phyloP scores from a whole-genome alignment of 352 stramenopile genomes.

The Pythium coloratum region DNA sequence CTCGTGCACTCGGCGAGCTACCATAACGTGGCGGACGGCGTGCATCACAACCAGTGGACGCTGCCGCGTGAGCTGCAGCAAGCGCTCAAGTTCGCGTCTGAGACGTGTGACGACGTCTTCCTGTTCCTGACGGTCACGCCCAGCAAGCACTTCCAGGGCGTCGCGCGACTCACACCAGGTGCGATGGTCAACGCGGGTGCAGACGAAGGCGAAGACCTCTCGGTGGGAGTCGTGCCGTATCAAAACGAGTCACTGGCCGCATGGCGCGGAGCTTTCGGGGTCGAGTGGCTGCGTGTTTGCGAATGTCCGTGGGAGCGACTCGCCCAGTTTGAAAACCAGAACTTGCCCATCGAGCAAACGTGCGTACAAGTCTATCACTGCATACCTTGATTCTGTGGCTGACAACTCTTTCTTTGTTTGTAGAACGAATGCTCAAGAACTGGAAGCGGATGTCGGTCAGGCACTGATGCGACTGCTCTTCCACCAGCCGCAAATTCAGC shows the following conservation, averaged over 20 bases:
- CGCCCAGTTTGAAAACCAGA: slow-evolving; percentile 70
- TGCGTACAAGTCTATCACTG: slow-evolving; percentile 26
- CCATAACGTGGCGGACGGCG: slow-evolving; percentile 76
- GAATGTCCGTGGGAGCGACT: slow-evolving; percentile 86
- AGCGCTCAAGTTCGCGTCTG: slow-evolving; percentile 65
- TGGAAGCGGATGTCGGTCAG: slow-evolving; percentile 69
- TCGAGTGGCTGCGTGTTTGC: slow-evolving; percentile 88
- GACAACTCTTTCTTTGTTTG: neutral
- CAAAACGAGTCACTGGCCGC: slow-evolving; percentile 42
- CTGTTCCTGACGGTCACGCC: slow-evolving; percentile 69
- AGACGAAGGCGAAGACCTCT: slow-evolving; percentile 54
- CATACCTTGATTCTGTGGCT: neutral
- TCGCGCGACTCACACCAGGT: slow-evolving; percentile 47
- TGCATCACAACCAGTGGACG: slow-evolving; percentile 76
- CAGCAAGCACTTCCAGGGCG: slow-evolving; percentile 81
- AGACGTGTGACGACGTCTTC: slow-evolving; percentile 82
- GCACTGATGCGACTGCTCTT: slow-evolving; percentile 75
- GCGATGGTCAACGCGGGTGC: slow-evolving; percentile 38
- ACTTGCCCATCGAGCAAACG: slow-evolving; percentile 55
- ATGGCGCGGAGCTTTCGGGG: slow-evolving; percentile 64
- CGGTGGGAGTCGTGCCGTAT: slow-evolving; percentile 54
- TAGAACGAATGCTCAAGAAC: slow-evolving; percentile 68
- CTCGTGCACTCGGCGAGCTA: slow-evolving; percentile 80
- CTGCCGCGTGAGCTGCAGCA: slow-evolving; percentile 51
- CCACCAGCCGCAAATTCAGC: slow-evolving; percentile 78